These are phyloP conservation scores for Pyricularia pennisetigena DNA, from an alignment of 2,329 filamentous ascomycete species.

Conservation along the genomic window DNA sequence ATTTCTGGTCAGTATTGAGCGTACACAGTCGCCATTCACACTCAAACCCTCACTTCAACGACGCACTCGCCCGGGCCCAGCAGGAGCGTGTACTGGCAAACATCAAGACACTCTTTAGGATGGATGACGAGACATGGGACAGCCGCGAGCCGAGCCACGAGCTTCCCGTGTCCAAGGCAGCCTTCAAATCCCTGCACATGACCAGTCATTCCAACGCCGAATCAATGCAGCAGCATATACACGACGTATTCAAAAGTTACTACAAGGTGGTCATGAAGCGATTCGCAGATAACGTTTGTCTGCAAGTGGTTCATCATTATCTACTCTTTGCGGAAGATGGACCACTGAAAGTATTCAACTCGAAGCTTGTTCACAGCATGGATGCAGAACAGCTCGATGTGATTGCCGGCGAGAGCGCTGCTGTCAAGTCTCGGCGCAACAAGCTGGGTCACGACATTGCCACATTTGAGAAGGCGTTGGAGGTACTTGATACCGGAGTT, in stretches of 20 bases:
- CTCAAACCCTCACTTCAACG: slow-evolving; percentile 43
- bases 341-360: slow-evolving; percentile 2
- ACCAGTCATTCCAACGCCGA: slow-evolving; percentile 7
- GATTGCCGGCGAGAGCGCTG: background rate
- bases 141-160: background rate
- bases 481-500: background rate
- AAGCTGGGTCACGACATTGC: background rate
- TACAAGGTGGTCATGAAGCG: slow-evolving; percentile 51
- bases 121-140: background rate
- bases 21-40: slow-evolving; percentile 32
- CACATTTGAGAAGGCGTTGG: background rate
- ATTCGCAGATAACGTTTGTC: slow-evolving; percentile 51
- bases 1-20: slow-evolving; percentile 43
- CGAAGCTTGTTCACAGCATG: background rate
- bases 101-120: slow-evolving; percentile 5
- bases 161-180: slow-evolving; percentile 7
- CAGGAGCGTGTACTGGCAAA: slow-evolving; percentile 11
- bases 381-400: slow-evolving; percentile 3
- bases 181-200: background rate
- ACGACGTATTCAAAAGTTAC: slow-evolving; percentile 49
- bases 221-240: slow-evolving; percentile 33
- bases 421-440: background rate
- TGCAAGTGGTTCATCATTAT: slow-evolving; percentile 8
- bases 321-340: slow-evolving; percentile 8
- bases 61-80: slow-evolving; percentile 20